Percentiles rank a stretch among this genome's conserved stretches.
Conservation (phyloP, 306 rosid genomes). For the Dryas drummondii region DNA sequence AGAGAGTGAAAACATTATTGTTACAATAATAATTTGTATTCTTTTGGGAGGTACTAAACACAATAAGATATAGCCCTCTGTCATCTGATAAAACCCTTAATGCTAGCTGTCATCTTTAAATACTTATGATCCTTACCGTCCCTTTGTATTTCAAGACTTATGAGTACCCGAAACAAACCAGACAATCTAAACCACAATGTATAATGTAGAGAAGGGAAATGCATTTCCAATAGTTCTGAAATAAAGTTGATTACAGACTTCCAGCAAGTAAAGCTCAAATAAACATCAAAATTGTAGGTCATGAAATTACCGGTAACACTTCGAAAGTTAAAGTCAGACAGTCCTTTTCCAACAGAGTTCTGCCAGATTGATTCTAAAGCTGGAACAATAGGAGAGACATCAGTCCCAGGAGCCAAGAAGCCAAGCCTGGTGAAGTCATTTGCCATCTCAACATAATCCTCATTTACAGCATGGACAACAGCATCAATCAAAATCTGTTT, state of each 20-base stretch:
- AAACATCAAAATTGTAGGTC: not conserved
- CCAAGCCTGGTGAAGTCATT: slow-evolving; percentile 98
- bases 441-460: slow-evolving; percentile 98
- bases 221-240: not conserved
- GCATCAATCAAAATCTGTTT: slow-evolving; percentile 96
- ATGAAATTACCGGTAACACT: slow-evolving; percentile 76
- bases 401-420: slow-evolving; percentile 92
- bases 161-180: not conserved
- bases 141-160: not conserved
- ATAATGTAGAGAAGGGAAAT: not conserved
- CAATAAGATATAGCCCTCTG: not conserved
- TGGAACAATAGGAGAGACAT: slow-evolving; percentile 92
- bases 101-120: not conserved
- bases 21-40: not conserved
- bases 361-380: slow-evolving; percentile 99
- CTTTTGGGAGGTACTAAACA: not conserved
- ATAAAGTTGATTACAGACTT: not conserved
- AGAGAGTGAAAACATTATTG: not conserved
- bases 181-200: slow-evolving; percentile 4
- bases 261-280: not conserved
- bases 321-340: slow-evolving; percentile 90
- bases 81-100: not conserved
- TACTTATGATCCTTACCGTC: not conserved
- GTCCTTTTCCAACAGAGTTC: slow-evolving; percentile 95
- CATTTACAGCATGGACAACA: slow-evolving; percentile 97